Conservation (phyloP, 495 filamentous ascomycete species). For the Darksidea phi region DNA sequence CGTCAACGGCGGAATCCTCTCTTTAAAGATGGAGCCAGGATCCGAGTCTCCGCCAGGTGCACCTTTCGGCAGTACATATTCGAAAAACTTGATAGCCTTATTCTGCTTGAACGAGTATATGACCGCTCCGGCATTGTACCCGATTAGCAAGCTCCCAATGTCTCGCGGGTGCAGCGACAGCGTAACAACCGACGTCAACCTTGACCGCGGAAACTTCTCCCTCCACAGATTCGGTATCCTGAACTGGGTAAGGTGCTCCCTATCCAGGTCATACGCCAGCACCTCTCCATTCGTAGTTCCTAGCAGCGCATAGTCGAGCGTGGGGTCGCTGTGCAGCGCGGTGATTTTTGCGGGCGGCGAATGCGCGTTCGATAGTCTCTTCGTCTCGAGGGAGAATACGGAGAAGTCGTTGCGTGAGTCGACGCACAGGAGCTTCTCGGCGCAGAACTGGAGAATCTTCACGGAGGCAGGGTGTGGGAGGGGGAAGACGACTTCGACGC, state of each 20-base stretch:
- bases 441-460: slow-evolving; percentile 69
- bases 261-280: slow-evolving; percentile 85
- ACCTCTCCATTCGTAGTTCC: slow-evolving; percentile 61
- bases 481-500: slow-evolving; percentile 67
- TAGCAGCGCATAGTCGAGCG: slow-evolving; percentile 80
- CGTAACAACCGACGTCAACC: slow-evolving; percentile 63
- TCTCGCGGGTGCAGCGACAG: slow-evolving; percentile 86
- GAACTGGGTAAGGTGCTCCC: slow-evolving; percentile 70
- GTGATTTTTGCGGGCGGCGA: slow-evolving; percentile 71
- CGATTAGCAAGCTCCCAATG: slow-evolving; percentile 86
- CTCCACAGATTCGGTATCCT: slow-evolving; percentile 82
- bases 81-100: slow-evolving; percentile 68
- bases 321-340: slow-evolving; percentile 74
- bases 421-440: slow-evolving; percentile 75
- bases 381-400: slow-evolving; percentile 71
- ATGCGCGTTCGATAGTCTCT: slow-evolving; percentile 59
- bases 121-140: slow-evolving; percentile 81
- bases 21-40: slow-evolving; percentile 49
- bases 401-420: slow-evolving; percentile 81
- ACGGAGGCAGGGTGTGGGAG: slow-evolving; percentile 67
- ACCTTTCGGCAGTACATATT: slow-evolving; percentile 76
- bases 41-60: slow-evolving; percentile 82
- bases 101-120: slow-evolving; percentile 93
- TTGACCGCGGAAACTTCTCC: slow-evolving; percentile 58
- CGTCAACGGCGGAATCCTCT: slow-evolving; percentile 67